A percentile compares a stretch with the other conserved stretches of the same genome.
phyloP scores from a whole-genome alignment of 2,329 filamentous ascomycete species.

The Penicillium crustosum region DNA sequence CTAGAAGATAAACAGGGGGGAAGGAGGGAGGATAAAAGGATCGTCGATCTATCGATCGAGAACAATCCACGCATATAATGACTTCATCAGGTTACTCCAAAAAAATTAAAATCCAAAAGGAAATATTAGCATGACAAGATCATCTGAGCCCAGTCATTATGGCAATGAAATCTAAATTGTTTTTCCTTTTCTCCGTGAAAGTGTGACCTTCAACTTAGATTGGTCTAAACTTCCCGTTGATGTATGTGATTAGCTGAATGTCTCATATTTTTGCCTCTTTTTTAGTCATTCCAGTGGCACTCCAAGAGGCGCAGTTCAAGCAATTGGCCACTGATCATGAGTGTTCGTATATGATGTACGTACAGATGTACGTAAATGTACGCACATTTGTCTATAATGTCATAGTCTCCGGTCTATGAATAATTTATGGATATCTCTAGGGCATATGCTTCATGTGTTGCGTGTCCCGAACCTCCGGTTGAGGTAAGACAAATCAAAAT shows the following conservation, averaged over 20 bases:
- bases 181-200: not conserved
- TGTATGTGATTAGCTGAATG: conserved; percentile 7
- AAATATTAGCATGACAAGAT: not conserved
- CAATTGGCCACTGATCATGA: not conserved
- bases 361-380: not conserved
- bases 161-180: not conserved
- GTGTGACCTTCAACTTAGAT: conserved; percentile 1
- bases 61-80: conserved; percentile 8
- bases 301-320: not conserved
- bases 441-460: conserved; percentile 4
- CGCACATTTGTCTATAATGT: not conserved
- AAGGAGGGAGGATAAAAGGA: not conserved
- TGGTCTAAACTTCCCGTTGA: not conserved
- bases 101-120: not conserved
- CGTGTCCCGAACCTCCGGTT: conserved; percentile 1
- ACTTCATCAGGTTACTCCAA: conserved; percentile 5
- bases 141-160: not conserved
- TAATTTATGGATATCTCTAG: conserved; percentile 3
- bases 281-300: not conserved
- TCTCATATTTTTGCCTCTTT: conserved; percentile 5
- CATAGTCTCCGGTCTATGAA: not conserved
- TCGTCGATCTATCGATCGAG: conserved; percentile 11
- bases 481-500: conserved; percentile 7
- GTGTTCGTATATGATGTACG: not conserved
- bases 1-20: not conserved